A percentile compares a stretch with the other conserved stretches of the same genome.
Evolutionary conservation across 768 basidiomycete genomes (phyloP).

Genomic region (Russula brevipes): DNA sequence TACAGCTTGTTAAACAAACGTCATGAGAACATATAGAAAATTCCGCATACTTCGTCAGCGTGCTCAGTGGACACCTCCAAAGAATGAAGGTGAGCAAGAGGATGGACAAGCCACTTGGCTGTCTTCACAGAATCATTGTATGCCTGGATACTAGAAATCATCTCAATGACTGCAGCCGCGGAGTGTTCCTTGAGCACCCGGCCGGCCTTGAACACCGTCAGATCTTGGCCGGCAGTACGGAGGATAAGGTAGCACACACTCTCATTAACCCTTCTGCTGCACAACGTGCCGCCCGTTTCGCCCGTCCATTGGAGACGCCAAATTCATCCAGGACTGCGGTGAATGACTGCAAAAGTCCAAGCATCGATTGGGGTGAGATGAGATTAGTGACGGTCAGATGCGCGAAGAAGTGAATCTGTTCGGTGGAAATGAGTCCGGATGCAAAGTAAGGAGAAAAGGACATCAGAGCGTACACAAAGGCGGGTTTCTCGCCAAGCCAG

Average conservation of each 20-base stretch:
- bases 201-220: constrained; percentile 51
- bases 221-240: neutral
- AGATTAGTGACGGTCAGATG: constrained; percentile 74
- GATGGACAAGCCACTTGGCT: constrained; percentile 62
- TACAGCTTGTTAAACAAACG: constrained; percentile 31
- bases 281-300: constrained; percentile 73
- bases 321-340: constrained; percentile 85
- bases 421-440: neutral
- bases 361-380: constrained; percentile 72
- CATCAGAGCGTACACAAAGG: constrained; percentile 59
- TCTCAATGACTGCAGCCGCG: constrained; percentile 53
- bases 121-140: constrained; percentile 59
- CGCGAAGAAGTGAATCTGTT: constrained; percentile 89
- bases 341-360: constrained; percentile 77
- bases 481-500: constrained; percentile 88
- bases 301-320: constrained; percentile 79
- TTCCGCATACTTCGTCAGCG: constrained; percentile 52
- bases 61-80: constrained; percentile 41
- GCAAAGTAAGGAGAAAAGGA: neutral
- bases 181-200: constrained; percentile 56
- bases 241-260: constrained; percentile 35
- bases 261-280: constrained; percentile 79
- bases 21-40: neutral
- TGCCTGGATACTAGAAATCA: constrained; percentile 65
- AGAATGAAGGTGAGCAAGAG: constrained; percentile 50